A percentile compares a stretch with the other conserved stretches of the same genome.
Evolutionary conservation across 306 rosid genomes (phyloP).

Genomic region (Senna siamea): DNA sequence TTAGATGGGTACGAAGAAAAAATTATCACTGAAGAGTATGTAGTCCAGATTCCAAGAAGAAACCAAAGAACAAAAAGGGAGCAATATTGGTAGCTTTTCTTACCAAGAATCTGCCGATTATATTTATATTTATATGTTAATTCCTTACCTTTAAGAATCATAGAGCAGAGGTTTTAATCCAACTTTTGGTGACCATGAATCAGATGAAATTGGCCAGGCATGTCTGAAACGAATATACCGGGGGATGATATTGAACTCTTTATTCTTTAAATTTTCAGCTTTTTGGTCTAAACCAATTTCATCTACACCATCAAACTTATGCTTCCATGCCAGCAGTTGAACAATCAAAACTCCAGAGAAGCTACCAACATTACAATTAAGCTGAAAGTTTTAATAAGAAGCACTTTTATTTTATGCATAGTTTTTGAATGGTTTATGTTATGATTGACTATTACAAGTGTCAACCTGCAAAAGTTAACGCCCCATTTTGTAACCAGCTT

Average conservation of each 20-base stretch:
- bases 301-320: not conserved
- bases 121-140: slow-evolving; percentile 32
- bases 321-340: slow-evolving; percentile 7
- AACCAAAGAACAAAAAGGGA: slow-evolving; percentile 1
- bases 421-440: not conserved
- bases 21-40: too few species aligned
- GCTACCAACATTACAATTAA: not conserved
- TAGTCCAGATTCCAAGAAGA: slow-evolving; percentile 45
- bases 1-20: slow-evolving; percentile 29
- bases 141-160: slow-evolving; percentile 43
- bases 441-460: slow-evolving; percentile 21
- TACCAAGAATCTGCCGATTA: slow-evolving; percentile 46
- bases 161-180: slow-evolving; percentile 28
- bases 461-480: slow-evolving; percentile 35
- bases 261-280: slow-evolving; percentile 23
- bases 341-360: slow-evolving; percentile 2
- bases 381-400: not conserved
- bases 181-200: slow-evolving; percentile 41
- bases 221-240: too few species aligned
- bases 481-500: slow-evolving; percentile 33
- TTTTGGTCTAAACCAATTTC: not conserved
- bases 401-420: not conserved
- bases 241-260: too few species aligned
- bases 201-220: too few species aligned
- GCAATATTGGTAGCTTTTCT: slow-evolving; percentile 29